Evolutionary conservation across 371 early-diverging fungal genomes (phyloP).

Genomic region (Capillidium heterosporum): DNA sequence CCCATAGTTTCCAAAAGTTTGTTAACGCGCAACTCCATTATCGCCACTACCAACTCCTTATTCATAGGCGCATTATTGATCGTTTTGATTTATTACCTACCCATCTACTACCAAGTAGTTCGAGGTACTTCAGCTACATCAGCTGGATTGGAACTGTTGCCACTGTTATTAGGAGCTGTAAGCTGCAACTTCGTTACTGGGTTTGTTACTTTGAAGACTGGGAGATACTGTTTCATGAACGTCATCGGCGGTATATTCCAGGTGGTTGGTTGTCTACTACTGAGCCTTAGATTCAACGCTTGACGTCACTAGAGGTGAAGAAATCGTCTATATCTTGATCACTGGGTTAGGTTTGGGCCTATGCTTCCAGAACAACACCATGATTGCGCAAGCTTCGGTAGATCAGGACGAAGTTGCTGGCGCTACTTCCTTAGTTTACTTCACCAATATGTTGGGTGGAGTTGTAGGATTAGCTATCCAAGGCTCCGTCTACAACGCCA

Average conservation of each 20-base stretch:
- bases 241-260: background rate
- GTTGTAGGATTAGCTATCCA: conserved; percentile 29
- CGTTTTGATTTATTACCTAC: conserved; percentile 47
- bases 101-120: conserved; percentile 28
- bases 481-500: conserved; percentile 27
- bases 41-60: conserved; percentile 21
- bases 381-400: conserved; percentile 29
- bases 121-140: conserved; percentile 19
- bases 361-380: conserved; percentile 16
- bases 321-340: background rate
- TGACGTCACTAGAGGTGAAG: background rate
- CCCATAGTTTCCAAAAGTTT: conserved; percentile 30
- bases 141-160: conserved; percentile 42
- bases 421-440: conserved; percentile 22
- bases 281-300: background rate
- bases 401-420: conserved; percentile 20
- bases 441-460: conserved; percentile 26
- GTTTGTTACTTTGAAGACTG: background rate
- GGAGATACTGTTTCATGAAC: background rate
- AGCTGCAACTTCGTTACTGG: conserved; percentile 12
- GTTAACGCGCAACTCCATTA: conserved; percentile 17
- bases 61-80: conserved; percentile 41
- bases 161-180: conserved; percentile 24
- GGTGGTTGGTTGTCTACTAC: background rate
- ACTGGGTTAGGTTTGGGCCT: conserved; percentile 18